A percentile compares a stretch with the other conserved stretches of the same genome.
Conservation (phyloP, 2,329 filamentous ascomycete genomes). For the Aureobasidium melanogenum region DNA sequence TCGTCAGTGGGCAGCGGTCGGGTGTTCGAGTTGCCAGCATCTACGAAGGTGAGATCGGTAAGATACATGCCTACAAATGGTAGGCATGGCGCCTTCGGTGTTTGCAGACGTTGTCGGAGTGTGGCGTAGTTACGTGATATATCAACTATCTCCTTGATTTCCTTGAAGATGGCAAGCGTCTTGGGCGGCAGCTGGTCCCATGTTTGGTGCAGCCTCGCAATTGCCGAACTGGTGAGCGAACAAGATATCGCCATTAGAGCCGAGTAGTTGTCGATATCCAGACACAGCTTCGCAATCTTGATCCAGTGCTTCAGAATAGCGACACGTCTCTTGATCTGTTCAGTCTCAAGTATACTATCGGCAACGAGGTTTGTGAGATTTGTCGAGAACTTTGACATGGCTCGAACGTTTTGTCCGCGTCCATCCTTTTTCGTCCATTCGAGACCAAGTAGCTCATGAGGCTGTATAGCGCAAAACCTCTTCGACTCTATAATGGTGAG, state of each 20-base stretch:
- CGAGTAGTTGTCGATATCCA: slow-evolving; percentile 92
- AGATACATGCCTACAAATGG: slow-evolving; percentile 95
- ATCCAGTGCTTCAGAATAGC: slow-evolving; percentile 95
- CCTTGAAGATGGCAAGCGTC: slow-evolving; percentile 69
- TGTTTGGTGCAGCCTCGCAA: slow-evolving; percentile 77
- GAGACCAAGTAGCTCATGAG: slow-evolving; percentile 81
- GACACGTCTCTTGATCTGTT: slow-evolving; percentile 90
- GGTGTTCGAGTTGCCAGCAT: slow-evolving; percentile 83
- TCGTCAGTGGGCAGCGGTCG: slow-evolving; percentile 58
- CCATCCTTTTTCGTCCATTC: slow-evolving; percentile 86
- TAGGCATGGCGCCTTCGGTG: slow-evolving; percentile 74
- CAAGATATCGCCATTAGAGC: slow-evolving; percentile 95
- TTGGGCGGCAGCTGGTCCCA: slow-evolving; percentile 85
- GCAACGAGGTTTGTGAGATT: slow-evolving; percentile 88
- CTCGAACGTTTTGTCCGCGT: slow-evolving; percentile 79
- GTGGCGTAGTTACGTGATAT: slow-evolving; percentile 84
- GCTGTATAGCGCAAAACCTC: slow-evolving; percentile 84
- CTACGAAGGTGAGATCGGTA: slow-evolving; percentile 91
- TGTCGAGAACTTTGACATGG: slow-evolving; percentile 87
- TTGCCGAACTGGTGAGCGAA: slow-evolving; percentile 84
- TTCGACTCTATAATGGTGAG: slow-evolving; percentile 85
- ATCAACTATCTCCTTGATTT: slow-evolving; percentile 77
- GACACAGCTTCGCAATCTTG: slow-evolving; percentile 79
- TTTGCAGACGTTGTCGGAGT: slow-evolving; percentile 72
- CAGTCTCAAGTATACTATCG: slow-evolving; percentile 78